Base-by-base conservation (phyloP, 2,329 filamentous ascomycete genomes). In the Ceratocystiopsis brevicomis region DNA sequence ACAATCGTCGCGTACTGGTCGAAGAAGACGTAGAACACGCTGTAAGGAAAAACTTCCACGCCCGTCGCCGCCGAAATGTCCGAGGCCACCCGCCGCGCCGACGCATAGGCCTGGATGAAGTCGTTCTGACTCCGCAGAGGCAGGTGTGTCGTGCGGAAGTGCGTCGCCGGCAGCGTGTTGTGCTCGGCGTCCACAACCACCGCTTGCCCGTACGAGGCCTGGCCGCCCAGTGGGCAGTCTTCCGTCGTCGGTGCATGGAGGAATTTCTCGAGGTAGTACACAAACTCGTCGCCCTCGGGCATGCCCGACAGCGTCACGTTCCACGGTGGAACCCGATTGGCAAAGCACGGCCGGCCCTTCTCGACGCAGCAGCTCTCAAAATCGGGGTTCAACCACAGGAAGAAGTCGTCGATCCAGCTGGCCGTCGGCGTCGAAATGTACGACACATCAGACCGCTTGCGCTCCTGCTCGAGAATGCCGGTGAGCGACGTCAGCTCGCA, bases 1-100 rank as follows among this genome's bases (percentile, higher is more conserved):
- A 93, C 76, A 48, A 98, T 96, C 45, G 73, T 74, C 6, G 84
- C 72, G 56, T 98, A 98, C 58, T 96, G 90, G 57, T 98, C 90
- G 58, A 98, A 98, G 71, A 96, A 98, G 58, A 98, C 87, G 65
- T 98, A 98, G 59, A 94, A 94, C 47, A 95, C 79, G 52, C 84
- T 92, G 64, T 98, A 98, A 0, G 90, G 85, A 68, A 98, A 98
- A 3, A 98, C 78, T 19, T 90, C 78, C 18, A 83, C 75, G 6
- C 77, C 73, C 5, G 86, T 87, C 42, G 71, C 68, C 43, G 71
- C 61, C 14, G 71, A 78, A 42, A 98, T 78, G 25, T 81, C 79
- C 13, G 76, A 64, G 0, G 88, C 78, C 49, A 98, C 94, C 47
- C 90, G 82, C 16, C 88, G 81, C 3, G 90, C 90, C 1, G 88